These are phyloP conservation scores for Xylariaceae sp. DNA, from an alignment of 2,329 filamentous ascomycete species.

Conservation along the genomic window DNA sequence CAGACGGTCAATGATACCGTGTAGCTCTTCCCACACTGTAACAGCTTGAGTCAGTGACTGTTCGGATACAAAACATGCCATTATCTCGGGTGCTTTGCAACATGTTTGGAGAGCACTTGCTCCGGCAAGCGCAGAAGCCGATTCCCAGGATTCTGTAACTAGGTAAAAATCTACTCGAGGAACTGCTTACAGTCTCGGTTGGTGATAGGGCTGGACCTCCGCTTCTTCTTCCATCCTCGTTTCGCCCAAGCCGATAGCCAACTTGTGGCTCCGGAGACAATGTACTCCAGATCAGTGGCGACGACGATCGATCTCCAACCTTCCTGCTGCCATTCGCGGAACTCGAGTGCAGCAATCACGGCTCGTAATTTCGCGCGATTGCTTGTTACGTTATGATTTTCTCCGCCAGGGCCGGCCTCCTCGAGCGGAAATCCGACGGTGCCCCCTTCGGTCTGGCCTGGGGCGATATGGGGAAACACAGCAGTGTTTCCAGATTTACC, in stretches of 20 bases:
- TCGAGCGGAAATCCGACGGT: conserved; percentile 34
- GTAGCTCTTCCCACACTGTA: conserved; percentile 38
- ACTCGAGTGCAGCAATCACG: conserved; percentile 40
- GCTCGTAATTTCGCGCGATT: conserved; percentile 44
- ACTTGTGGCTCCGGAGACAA: conserved; percentile 37
- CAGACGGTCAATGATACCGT: conserved; percentile 22
- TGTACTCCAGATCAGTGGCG: conserved; percentile 45
- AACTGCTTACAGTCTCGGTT: conserved; percentile 33
- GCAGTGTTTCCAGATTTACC: conserved; percentile 8
- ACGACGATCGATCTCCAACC: conserved; percentile 41
- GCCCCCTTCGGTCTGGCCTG: conserved; percentile 12
- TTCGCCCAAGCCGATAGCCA: conserved; percentile 38
- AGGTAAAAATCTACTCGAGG: too few relatives aligned
- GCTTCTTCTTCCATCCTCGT: conserved; percentile 34
- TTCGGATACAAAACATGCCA: too few relatives aligned
- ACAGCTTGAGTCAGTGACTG: too few relatives aligned
- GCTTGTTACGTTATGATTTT: conserved; percentile 32
- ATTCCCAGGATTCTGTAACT: too few relatives aligned
- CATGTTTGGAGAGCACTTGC: too few relatives aligned
- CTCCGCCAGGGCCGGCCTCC: conserved; percentile 31
- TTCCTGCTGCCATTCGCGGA: conserved; percentile 37
- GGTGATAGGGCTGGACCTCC: conserved; percentile 22
- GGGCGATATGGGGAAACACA: conserved; percentile 14
- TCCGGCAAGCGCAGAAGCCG: too few relatives aligned
- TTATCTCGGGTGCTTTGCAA: too few relatives aligned